Base-by-base conservation (phyloP, 306 rosid genomes). In the Chamaecrista fasciculata region DNA sequence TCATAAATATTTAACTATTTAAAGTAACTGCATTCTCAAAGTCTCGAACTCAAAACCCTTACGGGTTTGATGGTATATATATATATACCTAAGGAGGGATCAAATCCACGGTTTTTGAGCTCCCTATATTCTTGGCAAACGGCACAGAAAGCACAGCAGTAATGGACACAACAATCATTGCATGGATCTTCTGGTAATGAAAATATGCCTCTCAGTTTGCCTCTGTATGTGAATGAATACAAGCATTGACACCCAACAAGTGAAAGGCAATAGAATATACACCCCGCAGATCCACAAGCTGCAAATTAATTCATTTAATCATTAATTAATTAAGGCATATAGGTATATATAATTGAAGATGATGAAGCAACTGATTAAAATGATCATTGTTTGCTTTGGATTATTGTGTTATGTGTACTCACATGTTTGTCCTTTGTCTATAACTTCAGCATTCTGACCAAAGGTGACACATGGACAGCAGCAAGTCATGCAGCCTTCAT, bases 401-500 rank as follows among this genome's bases (percentile, higher is more conserved):
- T 10, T 21, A 23, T 34, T 47, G 0, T 12, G n/a, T n/a, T n/a
- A n/a, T n/a, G n/a, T n/a, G n/a, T n/a, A 62, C 79, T 48, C 37
- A 75, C 77, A 65, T 80, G 77, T 52, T 59, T 64, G 58, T 20
- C 84, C 80, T 80, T 71, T 60, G 43, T 80, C 80, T 65, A 80
- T 43, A 23, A 80, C 70, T 26, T 75, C 80, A 46, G 56, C 80
- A 59, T 18, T 70, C 9, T 47, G 61, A 15, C 67, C 78, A 70
- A 80, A 80, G 10, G 66, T 58, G n/a, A 34, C 16, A 50, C 77
- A 59, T 4, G 78, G 78, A 70, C 74, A 80, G 40, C 71, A 75
- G n/a, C 39, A 75, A 1, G 84, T 80, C 28, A 42, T 18, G 23
- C 59, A 80, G 4, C 71, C 84, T 80, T 29, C 75, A 75, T 51